Base-by-base conservation (phyloP, 768 basidiomycete species). In the Boletus sp. region DNA sequence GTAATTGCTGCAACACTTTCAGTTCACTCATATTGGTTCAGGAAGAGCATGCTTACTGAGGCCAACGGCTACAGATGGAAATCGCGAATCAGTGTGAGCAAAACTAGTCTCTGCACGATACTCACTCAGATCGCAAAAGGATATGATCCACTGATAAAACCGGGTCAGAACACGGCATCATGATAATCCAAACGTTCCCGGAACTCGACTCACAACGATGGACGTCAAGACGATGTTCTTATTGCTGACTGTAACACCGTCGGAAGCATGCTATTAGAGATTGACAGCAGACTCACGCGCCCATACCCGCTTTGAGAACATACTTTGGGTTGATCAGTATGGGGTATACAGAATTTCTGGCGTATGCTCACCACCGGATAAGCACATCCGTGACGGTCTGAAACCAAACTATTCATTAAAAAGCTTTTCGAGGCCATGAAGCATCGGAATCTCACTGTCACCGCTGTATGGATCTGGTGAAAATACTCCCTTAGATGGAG, bases 231-330 rank as follows among this genome's bases (percentile, higher is more conserved):
- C 51, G 13, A 74, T 56, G 55, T 79, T 83, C 41, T 72, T 64
- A 13, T 74, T 67, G 71, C 82, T 83, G 19, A 62, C 61, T 62
- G 14, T 27, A 41, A 41, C 45, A 79, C 78, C 77, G n/a, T 63
- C 21, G 49, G 35, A 48, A 34, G 15, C 1, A 43, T 38, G 19
- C 14, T 15, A 14, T 7, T 6, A 10, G 38, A 21, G n/a, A 45
- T 42, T 10, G 46, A 54, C 7, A 33, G 17, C 4, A 51, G 21
- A 70, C 80, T 62, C 65, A 83, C 83, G 59, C 55, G 70, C 72
- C 68, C 75, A 84, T 21, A 83, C 71, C 6, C 82, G 74, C 47
- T 65, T 69, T 25, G 79, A 75, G 58, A 82, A 85, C 71, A 83
- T 72, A 33, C 75, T 78, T 35, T 15, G 2, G 3, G 1, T 10